These are phyloP conservation scores for Stachybotrys echinatus DNA, from an alignment of 2,329 filamentous ascomycete genomes.

Conservation along the genomic window DNA sequence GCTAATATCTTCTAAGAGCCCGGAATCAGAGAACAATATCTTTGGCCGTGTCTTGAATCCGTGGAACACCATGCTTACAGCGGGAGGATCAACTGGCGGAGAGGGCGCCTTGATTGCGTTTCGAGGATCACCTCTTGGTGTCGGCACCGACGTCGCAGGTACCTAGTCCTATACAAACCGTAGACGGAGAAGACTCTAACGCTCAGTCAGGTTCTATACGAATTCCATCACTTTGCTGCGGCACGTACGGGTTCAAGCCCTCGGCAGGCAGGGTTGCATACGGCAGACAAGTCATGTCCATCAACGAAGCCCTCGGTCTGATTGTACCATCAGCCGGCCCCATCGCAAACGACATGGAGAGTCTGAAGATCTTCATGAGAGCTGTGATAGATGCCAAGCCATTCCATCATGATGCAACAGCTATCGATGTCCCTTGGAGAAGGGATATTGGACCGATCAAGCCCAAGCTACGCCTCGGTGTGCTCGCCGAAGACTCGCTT, in stretches of 20 bases:
- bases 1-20: constrained; percentile 1
- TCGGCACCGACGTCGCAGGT: constrained; percentile 26
- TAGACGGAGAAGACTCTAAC: not conserved
- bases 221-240: constrained; percentile 16
- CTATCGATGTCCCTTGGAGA: constrained; percentile 4
- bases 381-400: constrained; percentile 2
- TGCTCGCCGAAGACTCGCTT: constrained; percentile 4
- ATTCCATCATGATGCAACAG: not conserved
- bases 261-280: constrained; percentile 6
- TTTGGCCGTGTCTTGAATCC: constrained; percentile 56
- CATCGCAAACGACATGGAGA: constrained; percentile 6
- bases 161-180: not conserved
- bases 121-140: constrained; percentile 23
- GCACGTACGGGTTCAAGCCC: constrained; percentile 9
- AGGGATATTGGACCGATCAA: not conserved
- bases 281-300: constrained; percentile 2
- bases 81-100: constrained; percentile 58
- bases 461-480: constrained; percentile 4
- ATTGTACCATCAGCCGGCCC: constrained; percentile 5
- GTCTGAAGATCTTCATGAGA: constrained; percentile 4
- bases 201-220: constrained; percentile 15
- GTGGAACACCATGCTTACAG: constrained; percentile 46
- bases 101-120: constrained; percentile 26
- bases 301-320: constrained; percentile 3
- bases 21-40: constrained; percentile 35